phyloP scores from a whole-genome alignment of 169 alveolate species.

The Plasmodium yoelii region DNA sequence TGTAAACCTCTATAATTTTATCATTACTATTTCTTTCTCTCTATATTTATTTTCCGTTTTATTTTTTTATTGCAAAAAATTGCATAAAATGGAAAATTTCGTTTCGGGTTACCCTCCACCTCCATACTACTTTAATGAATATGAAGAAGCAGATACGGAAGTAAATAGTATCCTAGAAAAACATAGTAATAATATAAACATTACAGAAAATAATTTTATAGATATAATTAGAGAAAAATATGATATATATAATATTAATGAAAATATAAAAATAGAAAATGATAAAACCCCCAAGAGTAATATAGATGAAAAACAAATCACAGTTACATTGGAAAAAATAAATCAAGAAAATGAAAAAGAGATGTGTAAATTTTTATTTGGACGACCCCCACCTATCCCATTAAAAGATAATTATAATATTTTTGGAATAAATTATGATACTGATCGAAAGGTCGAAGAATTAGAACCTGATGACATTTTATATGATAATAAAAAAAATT shows the following conservation, averaged over 20 bases:
- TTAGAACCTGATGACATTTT: constrained; percentile 80
- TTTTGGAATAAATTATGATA: constrained; percentile 79
- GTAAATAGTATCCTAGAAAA: constrained; percentile 3
- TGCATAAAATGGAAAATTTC: constrained; percentile 22
- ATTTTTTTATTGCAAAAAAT: neutral
- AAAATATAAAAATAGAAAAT: constrained; percentile 8
- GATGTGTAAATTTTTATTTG: constrained; percentile 45
- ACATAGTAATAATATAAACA: neutral
- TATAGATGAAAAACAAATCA: neutral
- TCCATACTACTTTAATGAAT: constrained; percentile 81
- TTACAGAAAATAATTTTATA: neutral
- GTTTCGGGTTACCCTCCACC: constrained; percentile 86
- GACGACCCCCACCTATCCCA: constrained; percentile 78
- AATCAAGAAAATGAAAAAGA: neutral
- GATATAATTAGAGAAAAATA: neutral
- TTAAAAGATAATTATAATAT: constrained; percentile 77
- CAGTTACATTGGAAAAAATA: too few species aligned
- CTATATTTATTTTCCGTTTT: neutral
- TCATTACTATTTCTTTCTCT: too few species aligned
- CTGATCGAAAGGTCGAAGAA: constrained; percentile 73
- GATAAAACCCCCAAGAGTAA: neutral
- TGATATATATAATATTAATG: constrained; percentile 20
- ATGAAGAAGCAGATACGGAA: constrained; percentile 43
- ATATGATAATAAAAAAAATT: constrained; percentile 62
- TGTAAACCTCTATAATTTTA: too few species aligned